phyloP scores from a whole-genome alignment of 2,329 filamentous ascomycete species.

The Colletotrichum theobromicola region DNA sequence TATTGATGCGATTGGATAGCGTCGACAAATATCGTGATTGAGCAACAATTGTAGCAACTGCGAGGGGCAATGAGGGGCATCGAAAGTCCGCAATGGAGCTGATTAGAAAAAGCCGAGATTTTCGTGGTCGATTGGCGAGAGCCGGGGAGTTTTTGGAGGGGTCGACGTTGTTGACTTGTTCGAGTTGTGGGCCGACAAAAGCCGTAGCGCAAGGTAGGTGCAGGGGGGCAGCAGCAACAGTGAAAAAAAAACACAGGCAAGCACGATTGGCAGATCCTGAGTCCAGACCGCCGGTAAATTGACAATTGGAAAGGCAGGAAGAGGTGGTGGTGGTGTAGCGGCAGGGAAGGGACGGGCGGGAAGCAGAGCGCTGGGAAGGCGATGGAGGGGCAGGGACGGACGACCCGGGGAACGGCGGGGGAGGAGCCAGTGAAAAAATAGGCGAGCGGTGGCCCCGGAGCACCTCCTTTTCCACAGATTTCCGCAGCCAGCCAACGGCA shows the following conservation, averaged over 20 bases:
- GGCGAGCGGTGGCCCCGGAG: not conserved
- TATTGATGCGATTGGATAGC: not conserved
- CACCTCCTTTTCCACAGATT: not conserved
- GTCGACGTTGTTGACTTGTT: not conserved
- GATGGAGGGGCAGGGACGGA: not conserved
- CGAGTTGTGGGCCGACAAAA: slow-evolving; percentile 10
- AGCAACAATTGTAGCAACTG: not conserved
- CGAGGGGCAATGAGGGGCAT: not conserved
- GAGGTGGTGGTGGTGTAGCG: not conserved
- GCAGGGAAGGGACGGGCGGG: not conserved
- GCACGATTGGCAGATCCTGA: not conserved
- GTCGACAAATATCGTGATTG: not conserved
- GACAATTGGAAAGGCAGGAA: not conserved
- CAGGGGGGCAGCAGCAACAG: not conserved
- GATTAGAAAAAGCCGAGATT: slow-evolving; percentile 2
- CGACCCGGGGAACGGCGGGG: not conserved
- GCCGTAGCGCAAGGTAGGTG: not conserved
- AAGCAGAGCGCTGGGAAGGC: not conserved
- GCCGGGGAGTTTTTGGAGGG: not conserved
- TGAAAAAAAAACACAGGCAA: not conserved
- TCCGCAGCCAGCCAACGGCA: not conserved
- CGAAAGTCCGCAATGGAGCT: not conserved
- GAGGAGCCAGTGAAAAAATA: not conserved
- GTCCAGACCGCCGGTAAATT: not conserved
- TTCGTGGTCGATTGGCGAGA: slow-evolving; percentile 9